These are phyloP conservation scores for Yamadazyma takamatsuzukensis DNA, from an alignment of 805 yeast genomes.

Conservation along the genomic window DNA sequence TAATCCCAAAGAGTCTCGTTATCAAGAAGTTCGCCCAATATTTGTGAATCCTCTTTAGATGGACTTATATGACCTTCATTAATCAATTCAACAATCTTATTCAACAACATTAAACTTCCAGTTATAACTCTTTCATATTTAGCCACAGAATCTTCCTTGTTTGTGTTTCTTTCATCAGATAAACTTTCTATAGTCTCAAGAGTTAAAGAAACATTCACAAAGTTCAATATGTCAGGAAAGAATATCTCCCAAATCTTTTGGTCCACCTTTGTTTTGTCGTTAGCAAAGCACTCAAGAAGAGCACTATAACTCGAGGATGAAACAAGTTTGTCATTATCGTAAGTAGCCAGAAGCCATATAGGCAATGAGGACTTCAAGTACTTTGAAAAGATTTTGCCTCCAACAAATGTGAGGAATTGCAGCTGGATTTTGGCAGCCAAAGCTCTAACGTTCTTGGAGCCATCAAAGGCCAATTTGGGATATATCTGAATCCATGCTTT, in stretches of 20 bases:
- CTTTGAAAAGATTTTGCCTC: constrained; percentile 54
- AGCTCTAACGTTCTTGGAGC: constrained; percentile 60
- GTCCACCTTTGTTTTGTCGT: constrained; percentile 46
- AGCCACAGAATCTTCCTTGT: constrained; percentile 59
- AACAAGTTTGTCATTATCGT: constrained; percentile 66
- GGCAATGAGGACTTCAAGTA: constrained; percentile 73
- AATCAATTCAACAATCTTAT: constrained; percentile 23
- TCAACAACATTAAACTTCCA: constrained; percentile 48
- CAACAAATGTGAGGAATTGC: constrained; percentile 40
- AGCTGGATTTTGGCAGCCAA: constrained; percentile 66
- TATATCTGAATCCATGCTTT: constrained; percentile 76
- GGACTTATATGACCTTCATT: constrained; percentile 7
- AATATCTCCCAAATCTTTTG: constrained; percentile 58
- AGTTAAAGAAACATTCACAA: constrained; percentile 48
- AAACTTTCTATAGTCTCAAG: constrained; percentile 60
- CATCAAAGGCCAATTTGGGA: constrained; percentile 73
- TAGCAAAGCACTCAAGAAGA: constrained; percentile 53
- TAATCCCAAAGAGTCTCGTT: constrained; percentile 33
- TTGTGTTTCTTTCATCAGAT: constrained; percentile 70
- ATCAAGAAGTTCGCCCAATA: constrained; percentile 19
- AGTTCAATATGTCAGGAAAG: constrained; percentile 51
- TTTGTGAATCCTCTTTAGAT: constrained; percentile 8
- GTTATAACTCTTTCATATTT: constrained; percentile 60
- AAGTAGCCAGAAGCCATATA: constrained; percentile 65
- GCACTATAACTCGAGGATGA: constrained; percentile 45